Base-by-base conservation (phyloP, 2,329 filamentous ascomycete genomes). In the Lachnellula occidentalis region DNA sequence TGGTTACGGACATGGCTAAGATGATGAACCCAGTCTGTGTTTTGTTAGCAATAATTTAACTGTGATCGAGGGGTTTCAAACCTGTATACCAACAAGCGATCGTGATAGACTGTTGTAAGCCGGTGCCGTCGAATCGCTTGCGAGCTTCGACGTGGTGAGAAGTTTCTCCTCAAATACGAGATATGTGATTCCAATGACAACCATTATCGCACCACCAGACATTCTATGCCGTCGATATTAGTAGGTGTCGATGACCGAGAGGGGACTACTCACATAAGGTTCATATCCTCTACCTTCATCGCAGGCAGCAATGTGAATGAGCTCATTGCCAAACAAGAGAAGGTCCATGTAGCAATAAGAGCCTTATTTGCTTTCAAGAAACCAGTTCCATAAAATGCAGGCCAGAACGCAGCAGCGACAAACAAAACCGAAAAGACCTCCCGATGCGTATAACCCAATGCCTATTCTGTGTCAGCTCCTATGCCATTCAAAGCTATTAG, bases 391-490 rank as follows among this genome's bases (percentile, higher is more conserved):
- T 94, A 88, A 0, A 83, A 76, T 0, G 79, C 62, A 0, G 94
- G 94, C 88, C 92, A 99, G 43, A 88, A 76, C 1, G 85, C 81
- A 3, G 83, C 91, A 3, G 92, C 61, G 24, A 92, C 65, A 66
- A 92, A 99, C 53, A 92, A 82, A 1, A 82, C 74, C 0, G 92
- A 96, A 63, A 95, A 86, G 22, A 97, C 83, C 67, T 96, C 87
- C 41, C 94, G 86, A 64, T 92, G 81, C 54, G 95, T 95, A 69
- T 99, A 99, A 49, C 90, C 92, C 73, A 95, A 78, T 21, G 94
- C 91, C 89, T 94, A 53, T 37, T 14, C 34, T 50, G 22, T 47
- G 59, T 66, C 51, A 64, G 59, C 50, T n/a, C 50, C 45, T 22
- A 5, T 9, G 24, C 46, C 14, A 6, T 39, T n/a, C 5, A 5